Base-by-base conservation (phyloP, 192 early-diverging fungal species). In the Coemansia sp. region DNA sequence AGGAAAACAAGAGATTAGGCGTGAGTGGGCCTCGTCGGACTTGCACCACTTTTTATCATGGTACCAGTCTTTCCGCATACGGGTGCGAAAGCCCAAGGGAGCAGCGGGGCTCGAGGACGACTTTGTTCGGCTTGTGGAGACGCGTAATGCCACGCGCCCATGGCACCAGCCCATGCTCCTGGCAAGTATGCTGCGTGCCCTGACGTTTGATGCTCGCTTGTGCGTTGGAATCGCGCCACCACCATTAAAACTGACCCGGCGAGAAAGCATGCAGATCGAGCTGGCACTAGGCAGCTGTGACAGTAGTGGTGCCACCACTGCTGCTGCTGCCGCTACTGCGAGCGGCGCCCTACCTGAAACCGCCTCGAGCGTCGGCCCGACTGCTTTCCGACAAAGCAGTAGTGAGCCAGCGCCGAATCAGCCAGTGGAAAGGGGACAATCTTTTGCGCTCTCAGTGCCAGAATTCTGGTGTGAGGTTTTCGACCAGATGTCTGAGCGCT, bases 381-480 rank as follows among this genome's bases (percentile, higher is more conserved):
- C 36, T 34, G 8, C 17, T 19, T 4, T n/a, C 31, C 11, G 21
- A 37, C 21, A 7, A 21, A 12, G 45, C 46, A 63, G 46, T 55
- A 21, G 25, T 46, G 62, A 39, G 51, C 34, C 50, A n/a, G 39
- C 19, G 17, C 17, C 32, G 17, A 21, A 34, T 25, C 27, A 5
- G 46, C 7, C n/a, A 48, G 7, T 48, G 19, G 46, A 68, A 27
- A 17, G 39, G 10, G 37, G 36, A 6, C n/a, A 42, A 19, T 21
- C 61, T 2, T 37, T 21, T 39, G 57, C 32, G 5, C 57, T 19
- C 23, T 21, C 53, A 12, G 57, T 57, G 34, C 77, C 91, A 17
- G 85, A 80, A 27, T 89, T 88, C 39, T 93, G 91, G 91, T 77
- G 80, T 45, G 91, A 93, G 62, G 85, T 89, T 9, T 91, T 86